Percentiles rank a stretch among this genome's conserved stretches.
Evolutionary conservation across 2,329 filamentous ascomycete species (phyloP).

Genomic region (Botrytis medusae): DNA sequence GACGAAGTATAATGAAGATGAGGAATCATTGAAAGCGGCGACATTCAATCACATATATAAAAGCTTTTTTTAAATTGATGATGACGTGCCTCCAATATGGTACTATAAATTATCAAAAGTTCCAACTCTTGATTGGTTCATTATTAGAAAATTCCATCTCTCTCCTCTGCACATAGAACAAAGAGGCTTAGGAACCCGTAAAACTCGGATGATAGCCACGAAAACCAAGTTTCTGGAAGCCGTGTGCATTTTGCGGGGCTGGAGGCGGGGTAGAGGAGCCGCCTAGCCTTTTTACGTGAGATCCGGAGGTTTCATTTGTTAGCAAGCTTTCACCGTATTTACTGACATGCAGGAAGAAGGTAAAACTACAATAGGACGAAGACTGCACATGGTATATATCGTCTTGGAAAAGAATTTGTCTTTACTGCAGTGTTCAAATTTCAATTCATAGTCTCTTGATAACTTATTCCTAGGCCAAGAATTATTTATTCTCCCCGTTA

Average conservation of each 20-base stretch:
- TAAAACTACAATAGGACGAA: background rate
- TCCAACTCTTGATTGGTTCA: background rate
- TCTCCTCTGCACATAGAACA: background rate
- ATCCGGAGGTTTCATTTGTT: background rate
- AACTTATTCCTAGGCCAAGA: conserved; percentile 16
- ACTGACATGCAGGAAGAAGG: background rate
- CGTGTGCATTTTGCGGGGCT: conserved; percentile 9
- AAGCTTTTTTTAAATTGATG: background rate
- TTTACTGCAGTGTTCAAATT: background rate
- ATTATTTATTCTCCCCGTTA: conserved; percentile 7
- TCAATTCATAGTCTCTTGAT: background rate
- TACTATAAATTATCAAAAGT: background rate
- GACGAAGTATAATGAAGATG: background rate
- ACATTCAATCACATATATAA: background rate
- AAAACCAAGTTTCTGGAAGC: conserved; percentile 14
- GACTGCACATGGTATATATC: background rate
- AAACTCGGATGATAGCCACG: background rate
- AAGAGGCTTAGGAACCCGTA: background rate
- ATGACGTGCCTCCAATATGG: background rate
- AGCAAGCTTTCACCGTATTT: conserved; percentile 1
- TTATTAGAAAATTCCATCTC: background rate
- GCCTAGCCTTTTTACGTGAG: background rate
- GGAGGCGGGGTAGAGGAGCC: conserved; percentile 14
- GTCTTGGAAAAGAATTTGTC: background rate
- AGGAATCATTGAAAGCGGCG: background rate